Conservation (phyloP, 2,329 filamentous ascomycete species). For the Colletotrichum godetiae region DNA sequence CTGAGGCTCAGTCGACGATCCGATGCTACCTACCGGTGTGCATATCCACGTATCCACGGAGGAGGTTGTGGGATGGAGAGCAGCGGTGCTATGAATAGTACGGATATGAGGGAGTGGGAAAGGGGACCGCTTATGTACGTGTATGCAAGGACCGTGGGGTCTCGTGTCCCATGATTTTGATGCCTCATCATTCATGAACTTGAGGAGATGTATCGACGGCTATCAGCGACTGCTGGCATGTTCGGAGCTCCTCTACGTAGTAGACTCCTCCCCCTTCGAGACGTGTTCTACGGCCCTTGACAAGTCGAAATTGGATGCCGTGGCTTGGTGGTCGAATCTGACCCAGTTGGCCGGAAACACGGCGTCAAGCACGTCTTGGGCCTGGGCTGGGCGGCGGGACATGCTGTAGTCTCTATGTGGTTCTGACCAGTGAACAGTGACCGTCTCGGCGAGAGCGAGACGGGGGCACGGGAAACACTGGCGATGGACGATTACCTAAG, state of each 20-base stretch:
- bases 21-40: not conserved
- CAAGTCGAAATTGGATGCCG: not conserved
- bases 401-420: not conserved
- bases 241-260: too few species aligned
- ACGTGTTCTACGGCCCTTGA: not conserved
- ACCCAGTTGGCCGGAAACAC: conserved; percentile 23
- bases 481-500: not conserved
- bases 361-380: conserved; percentile 27
- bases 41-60: not conserved
- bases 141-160: conserved; percentile 2
- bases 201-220: not conserved
- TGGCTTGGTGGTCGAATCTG: conserved; percentile 12
- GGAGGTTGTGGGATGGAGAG: not conserved
- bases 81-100: conserved; percentile 4
- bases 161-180: not conserved
- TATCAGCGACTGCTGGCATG: not conserved
- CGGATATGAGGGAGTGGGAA: not conserved
- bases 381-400: conserved; percentile 16
- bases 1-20: not conserved
- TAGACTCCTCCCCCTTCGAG: not conserved
- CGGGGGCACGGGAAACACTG: not conserved
- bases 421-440: not conserved
- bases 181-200: not conserved
- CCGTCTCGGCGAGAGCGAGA: not conserved
- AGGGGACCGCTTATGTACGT: not conserved